Evolutionary conservation across 257 asterid species (phyloP).

Genomic region (Thymus mandschuricus): DNA sequence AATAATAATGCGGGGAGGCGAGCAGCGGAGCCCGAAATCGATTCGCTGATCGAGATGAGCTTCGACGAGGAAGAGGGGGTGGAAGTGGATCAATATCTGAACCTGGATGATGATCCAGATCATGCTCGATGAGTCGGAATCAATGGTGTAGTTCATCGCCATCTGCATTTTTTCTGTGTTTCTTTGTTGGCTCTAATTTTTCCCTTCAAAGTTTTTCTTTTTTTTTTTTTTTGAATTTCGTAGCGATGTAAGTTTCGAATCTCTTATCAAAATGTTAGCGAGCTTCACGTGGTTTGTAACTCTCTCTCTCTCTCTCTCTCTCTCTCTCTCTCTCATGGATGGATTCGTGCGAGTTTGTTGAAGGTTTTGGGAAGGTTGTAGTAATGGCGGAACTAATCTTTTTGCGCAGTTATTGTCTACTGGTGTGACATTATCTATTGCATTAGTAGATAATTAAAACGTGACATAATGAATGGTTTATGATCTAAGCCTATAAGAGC

Average conservation of each 20-base stretch:
- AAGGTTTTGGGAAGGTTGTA: constrained; percentile 4
- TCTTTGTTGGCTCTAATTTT: neutral
- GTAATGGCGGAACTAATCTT: constrained; percentile 1
- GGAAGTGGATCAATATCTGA: neutral
- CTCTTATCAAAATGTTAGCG: too few relatives aligned
- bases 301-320: neutral
- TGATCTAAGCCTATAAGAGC: too few relatives aligned
- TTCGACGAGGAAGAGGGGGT: neutral
- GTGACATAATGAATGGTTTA: too few relatives aligned
- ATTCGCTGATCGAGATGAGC: neutral
- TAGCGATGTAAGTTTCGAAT: too few relatives aligned
- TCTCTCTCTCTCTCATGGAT: neutral
- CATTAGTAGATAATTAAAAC: too few relatives aligned
- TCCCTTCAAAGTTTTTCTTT: too few relatives aligned
- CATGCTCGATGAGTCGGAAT: neutral
- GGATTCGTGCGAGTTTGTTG: neutral
- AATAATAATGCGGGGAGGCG: too few relatives aligned
- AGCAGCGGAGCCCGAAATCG: neutral
- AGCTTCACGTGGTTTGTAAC: neutral
- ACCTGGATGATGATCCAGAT: neutral
- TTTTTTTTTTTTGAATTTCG: too few relatives aligned
- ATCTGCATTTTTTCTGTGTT: neutral
- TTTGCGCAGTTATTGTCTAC: too few relatives aligned
- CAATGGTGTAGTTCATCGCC: neutral
- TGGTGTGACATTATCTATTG: too few relatives aligned